Percentiles rank a stretch among this genome's conserved stretches.
These are phyloP conservation scores for Nepenthes mirabilis DNA, from an alignment of 148 eudicot genomes.

Conservation along the genomic window DNA sequence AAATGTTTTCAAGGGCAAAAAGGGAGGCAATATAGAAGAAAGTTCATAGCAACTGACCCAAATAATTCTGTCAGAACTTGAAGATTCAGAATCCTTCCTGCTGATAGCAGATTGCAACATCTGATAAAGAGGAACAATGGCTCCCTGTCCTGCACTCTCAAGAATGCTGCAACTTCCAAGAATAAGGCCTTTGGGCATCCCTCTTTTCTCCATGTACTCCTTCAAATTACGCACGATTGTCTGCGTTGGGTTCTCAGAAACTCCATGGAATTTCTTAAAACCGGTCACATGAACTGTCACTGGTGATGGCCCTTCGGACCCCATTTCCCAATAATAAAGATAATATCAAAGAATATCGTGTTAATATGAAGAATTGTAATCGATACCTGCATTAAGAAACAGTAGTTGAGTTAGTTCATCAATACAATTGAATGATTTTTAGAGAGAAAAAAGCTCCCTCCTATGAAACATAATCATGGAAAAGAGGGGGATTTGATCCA, in stretches of 20 bases:
- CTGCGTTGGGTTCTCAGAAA: slow-evolving; percentile 94
- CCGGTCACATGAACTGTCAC: slow-evolving; percentile 83
- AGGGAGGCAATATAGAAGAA: background rate
- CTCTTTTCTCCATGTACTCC: slow-evolving; percentile 55
- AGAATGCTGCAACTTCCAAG: slow-evolving; percentile 87
- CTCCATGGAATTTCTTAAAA: slow-evolving; percentile 89
- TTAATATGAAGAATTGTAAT: background rate
- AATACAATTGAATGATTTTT: too few relatives aligned
- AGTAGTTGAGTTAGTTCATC: too few relatives aligned
- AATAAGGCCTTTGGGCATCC: slow-evolving; percentile 61
- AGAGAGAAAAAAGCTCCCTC: too few relatives aligned
- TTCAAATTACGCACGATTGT: slow-evolving; percentile 55
- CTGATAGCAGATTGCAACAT: slow-evolving; percentile 52
- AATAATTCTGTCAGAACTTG: slow-evolving; percentile 43
- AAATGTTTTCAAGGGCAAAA: too few relatives aligned
- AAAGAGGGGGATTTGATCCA: too few relatives aligned
- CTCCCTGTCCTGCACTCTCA: slow-evolving; percentile 95
- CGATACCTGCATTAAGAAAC: background rate
- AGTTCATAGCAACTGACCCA: slow-evolving; percentile 50
- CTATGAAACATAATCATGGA: too few relatives aligned
- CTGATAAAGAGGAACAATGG: slow-evolving; percentile 68
- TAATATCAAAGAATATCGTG: background rate
- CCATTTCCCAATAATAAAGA: slow-evolving; percentile 36
- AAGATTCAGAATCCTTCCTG: slow-evolving; percentile 22
- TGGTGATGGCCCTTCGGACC: slow-evolving; percentile 85